Evolutionary conservation across 1,284 basidiomycete genomes (phyloP).

Genomic region (Apiotrichum laibachii): DNA sequence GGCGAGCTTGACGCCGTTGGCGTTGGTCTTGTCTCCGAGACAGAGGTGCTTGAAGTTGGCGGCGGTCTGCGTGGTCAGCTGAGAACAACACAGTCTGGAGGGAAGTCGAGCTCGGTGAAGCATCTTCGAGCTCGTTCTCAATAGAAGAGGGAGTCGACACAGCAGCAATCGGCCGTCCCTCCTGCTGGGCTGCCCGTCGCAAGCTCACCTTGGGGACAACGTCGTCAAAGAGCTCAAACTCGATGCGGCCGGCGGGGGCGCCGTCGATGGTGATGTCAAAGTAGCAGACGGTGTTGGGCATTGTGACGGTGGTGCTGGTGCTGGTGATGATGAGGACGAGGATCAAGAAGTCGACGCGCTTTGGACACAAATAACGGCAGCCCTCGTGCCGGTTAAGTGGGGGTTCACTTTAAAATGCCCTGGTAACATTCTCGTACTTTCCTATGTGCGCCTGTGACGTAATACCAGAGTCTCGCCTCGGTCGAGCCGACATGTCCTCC

Average conservation of each 20-base stretch:
- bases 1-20: constrained; percentile 51
- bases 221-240: constrained; percentile 78
- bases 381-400: no score
- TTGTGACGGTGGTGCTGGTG: constrained; percentile 18
- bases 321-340: not conserved
- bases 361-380: no score
- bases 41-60: constrained; percentile 89
- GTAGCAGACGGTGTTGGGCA: constrained; percentile 55
- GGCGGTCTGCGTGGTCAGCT: constrained; percentile 57
- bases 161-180: no score
- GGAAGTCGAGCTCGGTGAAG: not conserved
- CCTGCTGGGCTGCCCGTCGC: not conserved
- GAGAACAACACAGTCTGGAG: not conserved
- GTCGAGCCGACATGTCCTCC: no score
- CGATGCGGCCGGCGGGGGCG: constrained; percentile 62
- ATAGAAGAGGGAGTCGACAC: no score
- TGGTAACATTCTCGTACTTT: no score
- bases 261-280: constrained; percentile 74
- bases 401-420: no score
- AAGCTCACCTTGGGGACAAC: constrained; percentile 53
- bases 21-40: constrained; percentile 62
- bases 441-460: no score
- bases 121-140: no score
- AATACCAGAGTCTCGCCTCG: no score
- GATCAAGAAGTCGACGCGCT: not conserved